These are phyloP conservation scores for Fennellomyces sp. DNA, from an alignment of 371 early-diverging fungal species.

Conservation along the genomic window DNA sequence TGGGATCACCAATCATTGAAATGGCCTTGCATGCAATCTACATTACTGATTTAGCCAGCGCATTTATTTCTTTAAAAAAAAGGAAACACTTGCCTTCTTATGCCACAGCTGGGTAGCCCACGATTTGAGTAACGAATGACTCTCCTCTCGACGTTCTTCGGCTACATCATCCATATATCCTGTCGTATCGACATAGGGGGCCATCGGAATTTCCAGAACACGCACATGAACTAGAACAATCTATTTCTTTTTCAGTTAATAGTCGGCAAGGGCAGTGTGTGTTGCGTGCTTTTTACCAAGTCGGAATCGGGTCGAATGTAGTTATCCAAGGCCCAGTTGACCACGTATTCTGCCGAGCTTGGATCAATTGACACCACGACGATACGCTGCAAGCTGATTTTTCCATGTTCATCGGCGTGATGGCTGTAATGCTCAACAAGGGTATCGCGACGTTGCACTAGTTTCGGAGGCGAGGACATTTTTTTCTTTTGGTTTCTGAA, in stretches of 20 bases:
- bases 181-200: conserved; percentile 41
- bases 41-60: neutral
- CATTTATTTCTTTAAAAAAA: no score
- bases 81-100: conserved; percentile 21
- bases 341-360: conserved; percentile 38
- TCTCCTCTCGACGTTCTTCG: conserved; percentile 41
- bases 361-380: conserved; percentile 40
- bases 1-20: conserved; percentile 62
- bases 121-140: conserved; percentile 36
- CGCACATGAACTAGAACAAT: conserved; percentile 43
- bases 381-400: conserved; percentile 27
- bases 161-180: conserved; percentile 39
- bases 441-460: conserved; percentile 9
- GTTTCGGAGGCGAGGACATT: neutral
- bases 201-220: conserved; percentile 36
- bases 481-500: neutral
- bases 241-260: no score
- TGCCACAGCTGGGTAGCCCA: conserved; percentile 34
- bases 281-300: no score
- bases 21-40: conserved; percentile 60
- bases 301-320: conserved; percentile 43
- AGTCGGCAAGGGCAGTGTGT: no score
- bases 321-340: conserved; percentile 54
- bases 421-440: conserved; percentile 17
- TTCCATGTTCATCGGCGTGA: neutral